Percentiles rank a stretch among this genome's conserved stretches.
Conservation (phyloP, 2,329 filamentous ascomycete species). For the Paradendryphiella salina region DNA sequence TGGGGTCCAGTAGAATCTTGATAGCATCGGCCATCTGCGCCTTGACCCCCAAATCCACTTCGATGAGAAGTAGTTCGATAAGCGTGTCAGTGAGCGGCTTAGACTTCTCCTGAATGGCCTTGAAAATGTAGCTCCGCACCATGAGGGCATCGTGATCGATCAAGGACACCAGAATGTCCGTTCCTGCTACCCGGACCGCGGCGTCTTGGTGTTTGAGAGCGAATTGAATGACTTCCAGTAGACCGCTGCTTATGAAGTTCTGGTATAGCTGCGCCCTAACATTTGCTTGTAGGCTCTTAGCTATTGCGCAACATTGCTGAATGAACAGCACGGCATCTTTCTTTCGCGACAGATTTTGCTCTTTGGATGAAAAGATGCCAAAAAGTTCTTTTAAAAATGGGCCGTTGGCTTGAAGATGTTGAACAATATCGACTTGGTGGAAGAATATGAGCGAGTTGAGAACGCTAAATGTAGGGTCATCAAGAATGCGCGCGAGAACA, state of each 20-base stretch:
- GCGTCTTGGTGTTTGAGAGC: constrained; percentile 85
- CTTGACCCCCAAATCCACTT: constrained; percentile 92
- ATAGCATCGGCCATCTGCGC: constrained; percentile 94
- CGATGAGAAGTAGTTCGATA: constrained; percentile 86
- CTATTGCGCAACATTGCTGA: constrained; percentile 91
- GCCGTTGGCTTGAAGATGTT: constrained; percentile 83
- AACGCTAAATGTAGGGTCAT: constrained; percentile 96
- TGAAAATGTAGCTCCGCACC: constrained; percentile 91
- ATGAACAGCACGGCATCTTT: constrained; percentile 96
- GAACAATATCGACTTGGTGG: constrained; percentile 97
- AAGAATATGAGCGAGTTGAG: constrained; percentile 98
- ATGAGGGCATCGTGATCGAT: constrained; percentile 95
- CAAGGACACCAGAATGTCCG: constrained; percentile 88
- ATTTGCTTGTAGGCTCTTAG: constrained; percentile 88
- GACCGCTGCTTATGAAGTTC: constrained; percentile 84
- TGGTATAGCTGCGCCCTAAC: constrained; percentile 80
- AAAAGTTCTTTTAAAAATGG: constrained; percentile 84
- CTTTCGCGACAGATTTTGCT: constrained; percentile 69
- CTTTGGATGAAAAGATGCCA: constrained; percentile 72
- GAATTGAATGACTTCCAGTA: constrained; percentile 88
- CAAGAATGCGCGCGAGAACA: constrained; percentile 92
- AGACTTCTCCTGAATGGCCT: constrained; percentile 84
- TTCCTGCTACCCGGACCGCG: constrained; percentile 84
- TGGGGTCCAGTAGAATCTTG: constrained; percentile 84
- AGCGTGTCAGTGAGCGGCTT: constrained; percentile 86